phyloP scores from a whole-genome alignment of 768 basidiomycete genomes.

The Strobilomyces dryophilus region DNA sequence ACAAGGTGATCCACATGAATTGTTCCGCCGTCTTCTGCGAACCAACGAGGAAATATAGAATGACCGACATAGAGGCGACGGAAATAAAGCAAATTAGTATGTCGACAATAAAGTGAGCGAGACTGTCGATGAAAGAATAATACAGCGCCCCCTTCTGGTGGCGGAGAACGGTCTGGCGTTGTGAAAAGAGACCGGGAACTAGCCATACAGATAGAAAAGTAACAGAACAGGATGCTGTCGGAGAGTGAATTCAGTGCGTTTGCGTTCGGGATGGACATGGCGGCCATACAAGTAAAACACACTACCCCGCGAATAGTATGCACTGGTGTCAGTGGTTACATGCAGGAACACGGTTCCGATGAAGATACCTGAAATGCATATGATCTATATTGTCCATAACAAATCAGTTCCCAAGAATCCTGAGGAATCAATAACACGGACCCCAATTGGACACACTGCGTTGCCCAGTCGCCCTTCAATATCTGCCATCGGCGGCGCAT shows the following conservation, averaged over 20 bases:
- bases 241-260: conserved; percentile 9
- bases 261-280: background rate
- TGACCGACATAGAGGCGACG: conserved; percentile 1
- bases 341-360: conserved; percentile 40
- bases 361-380: conserved; percentile 17
- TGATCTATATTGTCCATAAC: conserved; percentile 32
- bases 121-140: conserved; percentile 43
- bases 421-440: conserved; percentile 16
- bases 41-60: conserved; percentile 19
- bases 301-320: conserved; percentile 58
- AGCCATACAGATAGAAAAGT: conserved; percentile 49
- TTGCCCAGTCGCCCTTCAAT: conserved; percentile 36
- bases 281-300: conserved; percentile 67
- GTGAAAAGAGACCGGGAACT: conserved; percentile 42
- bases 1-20: conserved; percentile 13
- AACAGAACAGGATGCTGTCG: conserved; percentile 47
- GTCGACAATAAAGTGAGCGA: conserved; percentile 44
- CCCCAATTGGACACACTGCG: conserved; percentile 34
- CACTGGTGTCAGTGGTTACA: conserved; percentile 30
- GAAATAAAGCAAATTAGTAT: conserved; percentile 36
- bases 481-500: conserved; percentile 44
- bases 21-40: conserved; percentile 18
- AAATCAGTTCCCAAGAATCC: background rate
- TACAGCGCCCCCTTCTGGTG: conserved; percentile 46
- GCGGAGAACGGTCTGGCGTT: conserved; percentile 40